Evolutionary conservation across 129 eudicot genomes (phyloP).

Genomic region (Silybum marianum): DNA sequence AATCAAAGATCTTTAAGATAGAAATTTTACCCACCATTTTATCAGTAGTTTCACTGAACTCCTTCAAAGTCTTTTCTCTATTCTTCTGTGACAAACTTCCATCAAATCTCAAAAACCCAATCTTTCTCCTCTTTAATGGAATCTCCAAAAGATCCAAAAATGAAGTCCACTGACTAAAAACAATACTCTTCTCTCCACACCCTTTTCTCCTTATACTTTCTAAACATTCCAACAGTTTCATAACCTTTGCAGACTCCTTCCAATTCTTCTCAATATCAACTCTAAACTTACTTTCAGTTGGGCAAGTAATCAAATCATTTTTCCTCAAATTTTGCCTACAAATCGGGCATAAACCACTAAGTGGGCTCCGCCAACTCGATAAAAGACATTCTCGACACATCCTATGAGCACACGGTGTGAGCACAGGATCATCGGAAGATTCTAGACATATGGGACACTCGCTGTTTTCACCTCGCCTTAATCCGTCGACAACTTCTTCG

Average conservation of each 20-base stretch:
- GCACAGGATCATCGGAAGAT: constrained; percentile 85
- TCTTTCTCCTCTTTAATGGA: constrained; percentile 53
- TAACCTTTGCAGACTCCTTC: constrained; percentile 79
- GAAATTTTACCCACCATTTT: constrained; percentile 49
- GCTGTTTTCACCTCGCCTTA: constrained; percentile 57
- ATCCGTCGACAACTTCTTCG: constrained; percentile 74
- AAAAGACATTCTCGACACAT: constrained; percentile 91
- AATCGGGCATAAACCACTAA: constrained; percentile 67
- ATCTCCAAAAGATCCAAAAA: constrained; percentile 83
- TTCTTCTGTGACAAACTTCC: constrained; percentile 74
- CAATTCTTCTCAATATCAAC: constrained; percentile 74
- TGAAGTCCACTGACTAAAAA: constrained; percentile 93
- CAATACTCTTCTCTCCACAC: constrained; percentile 76
- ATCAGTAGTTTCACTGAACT: constrained; percentile 63
- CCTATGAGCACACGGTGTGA: constrained; percentile 84
- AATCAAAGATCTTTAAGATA: neutral
- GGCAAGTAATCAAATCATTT: constrained; percentile 72
- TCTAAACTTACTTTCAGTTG: constrained; percentile 58
- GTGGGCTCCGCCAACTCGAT: constrained; percentile 70
- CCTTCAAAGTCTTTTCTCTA: constrained; percentile 68
- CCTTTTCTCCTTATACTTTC: constrained; percentile 42
- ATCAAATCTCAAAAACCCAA: constrained; percentile 78
- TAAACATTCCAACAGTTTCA: constrained; percentile 64
- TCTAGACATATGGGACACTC: constrained; percentile 94
- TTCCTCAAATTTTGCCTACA: constrained; percentile 67